Evolutionary conservation across 805 yeast genomes (phyloP), one percentile per base, ranked within the genome.

Genomic region (Candida succiphila): DNA sequence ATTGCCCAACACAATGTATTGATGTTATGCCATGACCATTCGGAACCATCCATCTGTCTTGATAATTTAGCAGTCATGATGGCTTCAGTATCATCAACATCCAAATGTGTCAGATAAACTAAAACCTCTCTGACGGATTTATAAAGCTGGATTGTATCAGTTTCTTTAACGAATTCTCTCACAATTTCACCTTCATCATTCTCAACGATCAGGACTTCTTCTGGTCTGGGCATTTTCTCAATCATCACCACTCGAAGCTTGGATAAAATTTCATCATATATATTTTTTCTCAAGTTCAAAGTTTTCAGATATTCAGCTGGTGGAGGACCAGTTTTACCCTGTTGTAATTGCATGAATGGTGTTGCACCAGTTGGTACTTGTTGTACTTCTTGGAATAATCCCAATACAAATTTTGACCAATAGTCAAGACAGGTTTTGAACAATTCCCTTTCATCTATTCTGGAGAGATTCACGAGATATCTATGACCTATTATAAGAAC

Each of bases 151-250:
- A 92, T 92, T 9, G 99, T 92, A 56, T 92, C 99, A 54, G 92
- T 81, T 60, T 92, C 99, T 52, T 85, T 86, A 37, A 89, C 96
- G 43, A 89, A 88, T 52, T 89, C 97, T 52, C 99, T 76, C 29
- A 92, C 98, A 56, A 92, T 89, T 63, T 92, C 98, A 47, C 98
- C 98, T 62, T 92, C 99, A 60, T 92, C 99, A 55, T 89, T 89
- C 59, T 92, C 97, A 32, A 88, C 96, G 62, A 92, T 75, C 37
- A 92, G 69, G 35, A 92, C 98, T 62, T 92, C 99, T 59, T 92
- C 98, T 3, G 99, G 99, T 56, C 95, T 78, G 2, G 85, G 98
- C 98, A 92, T 92, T 49, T 83, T 83, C 60, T 88, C 97, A 49
- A 92, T 92, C 52, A 92, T 80, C n/a, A 94, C 95, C 39, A 81